Conservation (phyloP, 805 yeast species). For the Lipomyces starkeyi region DNA sequence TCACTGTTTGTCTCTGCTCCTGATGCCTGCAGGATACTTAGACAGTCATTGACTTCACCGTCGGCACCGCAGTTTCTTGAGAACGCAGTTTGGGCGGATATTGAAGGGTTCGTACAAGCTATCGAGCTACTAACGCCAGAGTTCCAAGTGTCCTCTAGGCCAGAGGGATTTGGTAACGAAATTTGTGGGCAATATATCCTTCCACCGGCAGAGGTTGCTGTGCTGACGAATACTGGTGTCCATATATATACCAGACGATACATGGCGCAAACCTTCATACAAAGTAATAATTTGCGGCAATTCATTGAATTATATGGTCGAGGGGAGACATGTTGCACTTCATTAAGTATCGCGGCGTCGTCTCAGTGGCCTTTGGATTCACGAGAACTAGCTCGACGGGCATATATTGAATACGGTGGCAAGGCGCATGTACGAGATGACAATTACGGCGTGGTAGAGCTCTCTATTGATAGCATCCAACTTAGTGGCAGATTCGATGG, state of each 20-base stretch:
- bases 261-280: conserved; percentile 77
- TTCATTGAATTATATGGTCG: conserved; percentile 82
- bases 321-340: conserved; percentile 88
- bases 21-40: conserved; percentile 71
- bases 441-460: conserved; percentile 25
- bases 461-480: conserved; percentile 56
- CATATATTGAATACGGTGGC: conserved; percentile 49
- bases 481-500: conserved; percentile 93
- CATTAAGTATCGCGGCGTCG: conserved; percentile 77
- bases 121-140: conserved; percentile 72
- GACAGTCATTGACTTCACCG: conserved; percentile 39
- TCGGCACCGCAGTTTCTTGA: conserved; percentile 58
- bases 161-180: conserved; percentile 82
- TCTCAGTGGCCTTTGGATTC: conserved; percentile 46
- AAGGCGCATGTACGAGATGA: conserved; percentile 44
- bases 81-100: conserved; percentile 75
- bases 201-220: conserved; percentile 71
- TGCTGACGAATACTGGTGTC: conserved; percentile 79
- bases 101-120: conserved; percentile 68
- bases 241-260: conserved; percentile 77
- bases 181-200: conserved; percentile 84
- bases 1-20: conserved; percentile 76
- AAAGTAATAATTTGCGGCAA: conserved; percentile 67
- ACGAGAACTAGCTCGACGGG: conserved; percentile 45
- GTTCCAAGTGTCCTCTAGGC: conserved; percentile 73